These are phyloP conservation scores for Thelonectria olida DNA, from an alignment of 2,329 filamentous ascomycete genomes.

Conservation along the genomic window DNA sequence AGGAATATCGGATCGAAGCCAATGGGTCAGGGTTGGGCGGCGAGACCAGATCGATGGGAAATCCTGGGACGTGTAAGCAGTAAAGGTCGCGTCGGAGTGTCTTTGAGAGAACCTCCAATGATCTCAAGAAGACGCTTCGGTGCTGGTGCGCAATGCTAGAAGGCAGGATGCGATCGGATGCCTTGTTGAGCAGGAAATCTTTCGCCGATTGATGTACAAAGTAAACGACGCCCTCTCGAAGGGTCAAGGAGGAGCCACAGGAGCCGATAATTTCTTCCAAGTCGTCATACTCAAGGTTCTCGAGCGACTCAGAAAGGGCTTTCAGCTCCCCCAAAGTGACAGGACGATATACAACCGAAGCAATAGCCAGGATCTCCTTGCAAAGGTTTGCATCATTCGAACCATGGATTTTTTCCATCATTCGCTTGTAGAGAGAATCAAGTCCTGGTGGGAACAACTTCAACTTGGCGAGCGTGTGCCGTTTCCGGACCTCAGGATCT, in stretches of 20 bases:
- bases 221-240: conserved; percentile 41
- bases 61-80: conserved; percentile 29
- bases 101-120: conserved; percentile 42
- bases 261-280: conserved; percentile 41
- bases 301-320: conserved; percentile 28
- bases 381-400: conserved; percentile 43
- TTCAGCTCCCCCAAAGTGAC: conserved; percentile 47
- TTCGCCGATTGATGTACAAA: conserved; percentile 56
- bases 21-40: conserved; percentile 23
- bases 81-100: conserved; percentile 49
- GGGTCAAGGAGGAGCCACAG: conserved; percentile 52
- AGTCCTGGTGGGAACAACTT: conserved; percentile 46
- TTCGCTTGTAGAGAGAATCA: conserved; percentile 48
- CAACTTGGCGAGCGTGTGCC: conserved; percentile 29
- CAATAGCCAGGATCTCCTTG: conserved; percentile 45
- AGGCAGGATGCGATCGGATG: conserved; percentile 41
- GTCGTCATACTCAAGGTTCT: conserved; percentile 16
- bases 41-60: conserved; percentile 13
- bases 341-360: conserved; percentile 46
- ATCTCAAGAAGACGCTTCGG: conserved; percentile 44
- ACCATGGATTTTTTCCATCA: conserved; percentile 46
- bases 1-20: conserved; percentile 27
- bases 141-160: conserved; percentile 39
- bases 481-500: neutral
- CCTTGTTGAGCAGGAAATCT: conserved; percentile 48